Conservation (phyloP, 352 stramenopile genomes). For the Phytophthora quininea region DNA sequence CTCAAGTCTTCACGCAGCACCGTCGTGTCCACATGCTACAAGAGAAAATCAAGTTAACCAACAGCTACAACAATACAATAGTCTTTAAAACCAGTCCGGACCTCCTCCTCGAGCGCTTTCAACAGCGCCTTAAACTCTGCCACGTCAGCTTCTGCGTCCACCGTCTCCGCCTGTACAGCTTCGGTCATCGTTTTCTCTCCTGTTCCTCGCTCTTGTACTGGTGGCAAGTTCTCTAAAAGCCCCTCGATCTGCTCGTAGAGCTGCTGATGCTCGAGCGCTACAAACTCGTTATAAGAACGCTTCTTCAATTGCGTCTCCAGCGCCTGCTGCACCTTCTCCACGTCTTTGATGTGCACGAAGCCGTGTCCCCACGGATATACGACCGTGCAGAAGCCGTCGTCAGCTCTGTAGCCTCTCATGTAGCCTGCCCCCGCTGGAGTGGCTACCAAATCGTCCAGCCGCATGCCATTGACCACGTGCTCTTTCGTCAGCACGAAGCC, state of each 20-base stretch:
- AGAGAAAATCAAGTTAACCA: constrained; percentile 14
- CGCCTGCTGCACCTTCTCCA: constrained; percentile 51
- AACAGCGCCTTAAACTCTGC: constrained; percentile 60
- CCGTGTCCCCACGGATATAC: constrained; percentile 79
- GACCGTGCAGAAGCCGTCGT: constrained; percentile 71
- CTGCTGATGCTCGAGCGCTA: constrained; percentile 72
- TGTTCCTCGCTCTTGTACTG: constrained; percentile 2
- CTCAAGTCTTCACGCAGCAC: constrained; percentile 56
- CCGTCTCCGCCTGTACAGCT: constrained; percentile 11
- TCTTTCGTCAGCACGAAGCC: constrained; percentile 73
- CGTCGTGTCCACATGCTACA: constrained; percentile 57
- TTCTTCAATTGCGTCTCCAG: constrained; percentile 50
- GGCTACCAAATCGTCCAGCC: constrained; percentile 68
- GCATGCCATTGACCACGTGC: constrained; percentile 21
- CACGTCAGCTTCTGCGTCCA: constrained; percentile 20
- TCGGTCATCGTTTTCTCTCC: constrained; percentile 7
- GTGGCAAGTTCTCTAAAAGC: constrained; percentile 54
- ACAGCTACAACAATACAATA: constrained; percentile 11
- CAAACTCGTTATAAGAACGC: constrained; percentile 53
- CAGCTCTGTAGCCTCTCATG: constrained; percentile 57
- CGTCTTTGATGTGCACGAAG: constrained; percentile 64
- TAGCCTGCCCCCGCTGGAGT: constrained; percentile 69
- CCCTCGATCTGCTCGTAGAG: constrained; percentile 73
- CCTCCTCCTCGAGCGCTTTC: constrained; percentile 56
- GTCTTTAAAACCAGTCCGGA: not conserved